phyloP scores from a whole-genome alignment of 768 basidiomycete genomes.

The Peribolospora kevripleyi region DNA sequence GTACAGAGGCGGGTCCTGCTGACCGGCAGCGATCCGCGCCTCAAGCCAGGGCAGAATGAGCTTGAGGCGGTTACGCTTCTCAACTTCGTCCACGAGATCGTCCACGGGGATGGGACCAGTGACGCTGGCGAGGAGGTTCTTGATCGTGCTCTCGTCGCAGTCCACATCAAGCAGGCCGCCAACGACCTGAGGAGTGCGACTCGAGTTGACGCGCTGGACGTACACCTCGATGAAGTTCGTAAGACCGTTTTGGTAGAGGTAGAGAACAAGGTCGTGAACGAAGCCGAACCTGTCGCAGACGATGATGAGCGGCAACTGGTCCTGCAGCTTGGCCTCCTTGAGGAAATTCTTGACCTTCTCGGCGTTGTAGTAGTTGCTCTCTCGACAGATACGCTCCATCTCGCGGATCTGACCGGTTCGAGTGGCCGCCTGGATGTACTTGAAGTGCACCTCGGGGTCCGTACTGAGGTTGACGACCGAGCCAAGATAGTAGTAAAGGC shows the following conservation, averaged over 20 bases:
- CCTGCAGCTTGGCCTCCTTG: conserved; percentile 86
- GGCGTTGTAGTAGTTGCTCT: conserved; percentile 91
- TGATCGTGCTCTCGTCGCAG: conserved; percentile 88
- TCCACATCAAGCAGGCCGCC: conserved; percentile 93
- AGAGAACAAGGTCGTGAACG: conserved; percentile 93
- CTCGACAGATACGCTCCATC: conserved; percentile 93
- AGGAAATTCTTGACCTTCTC: conserved; percentile 99
- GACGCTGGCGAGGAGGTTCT: conserved; percentile 73
- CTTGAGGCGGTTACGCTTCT: conserved; percentile 84
- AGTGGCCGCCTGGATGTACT: conserved; percentile 97
- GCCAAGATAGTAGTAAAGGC: conserved; percentile 94
- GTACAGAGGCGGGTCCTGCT: conserved; percentile 77
- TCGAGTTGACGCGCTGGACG: conserved; percentile 91
- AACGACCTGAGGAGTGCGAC: conserved; percentile 85
- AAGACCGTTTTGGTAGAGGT: conserved; percentile 91
- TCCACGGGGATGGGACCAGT: conserved; percentile 95
- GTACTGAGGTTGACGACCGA: conserved; percentile 90
- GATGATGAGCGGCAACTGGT: conserved; percentile 95
- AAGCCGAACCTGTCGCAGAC: conserved; percentile 99
- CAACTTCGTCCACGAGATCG: conserved; percentile 90
- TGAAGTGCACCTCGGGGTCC: conserved; percentile 95
- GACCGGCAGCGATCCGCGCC: conserved; percentile 72
- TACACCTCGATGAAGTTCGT: conserved; percentile 99
- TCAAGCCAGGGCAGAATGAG: conserved; percentile 95
- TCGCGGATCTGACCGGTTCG: conserved; percentile 95